Conservation (phyloP, 2,329 filamentous ascomycete species). For the Calonectria fujianensis region DNA sequence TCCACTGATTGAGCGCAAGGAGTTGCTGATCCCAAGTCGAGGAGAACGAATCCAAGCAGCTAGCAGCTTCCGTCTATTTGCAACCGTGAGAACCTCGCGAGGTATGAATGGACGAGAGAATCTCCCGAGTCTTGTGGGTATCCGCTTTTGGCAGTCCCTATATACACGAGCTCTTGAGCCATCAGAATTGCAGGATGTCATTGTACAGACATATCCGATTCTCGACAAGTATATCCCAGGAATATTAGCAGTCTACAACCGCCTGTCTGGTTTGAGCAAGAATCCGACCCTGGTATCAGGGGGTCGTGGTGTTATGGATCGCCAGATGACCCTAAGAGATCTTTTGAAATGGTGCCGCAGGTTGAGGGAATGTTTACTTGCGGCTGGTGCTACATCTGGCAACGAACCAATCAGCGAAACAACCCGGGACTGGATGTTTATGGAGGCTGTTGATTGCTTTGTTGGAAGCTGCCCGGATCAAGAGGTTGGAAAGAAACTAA, state of each 20-base stretch:
- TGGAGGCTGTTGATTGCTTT: constrained; percentile 96
- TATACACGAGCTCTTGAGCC: constrained; percentile 79
- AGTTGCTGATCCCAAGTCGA: constrained; percentile 91
- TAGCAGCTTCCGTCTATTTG: constrained; percentile 91
- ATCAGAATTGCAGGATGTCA: constrained; percentile 84
- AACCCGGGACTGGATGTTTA: constrained; percentile 87
- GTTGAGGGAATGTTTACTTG: constrained; percentile 78
- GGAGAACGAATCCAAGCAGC: constrained; percentile 90
- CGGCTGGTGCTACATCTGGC: constrained; percentile 77
- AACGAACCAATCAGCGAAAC: constrained; percentile 83
- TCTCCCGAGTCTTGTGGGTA: constrained; percentile 84
- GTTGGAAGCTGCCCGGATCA: constrained; percentile 84
- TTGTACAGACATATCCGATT: constrained; percentile 81
- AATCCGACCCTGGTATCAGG: constrained; percentile 60
- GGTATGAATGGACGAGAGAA: constrained; percentile 81
- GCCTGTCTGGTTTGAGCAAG: constrained; percentile 71
- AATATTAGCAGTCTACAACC: constrained; percentile 76
- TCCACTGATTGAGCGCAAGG: constrained; percentile 93
- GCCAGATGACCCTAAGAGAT: constrained; percentile 83
- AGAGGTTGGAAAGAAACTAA: constrained; percentile 75
- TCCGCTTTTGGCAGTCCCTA: constrained; percentile 90
- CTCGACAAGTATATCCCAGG: constrained; percentile 78
- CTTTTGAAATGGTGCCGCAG: constrained; percentile 94
- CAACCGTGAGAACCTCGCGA: constrained; percentile 87
- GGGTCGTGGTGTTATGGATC: constrained; percentile 66